Evolutionary conservation across 108 stramenopile genomes (phyloP).

Genomic region (Cyclotella cryptica): DNA sequence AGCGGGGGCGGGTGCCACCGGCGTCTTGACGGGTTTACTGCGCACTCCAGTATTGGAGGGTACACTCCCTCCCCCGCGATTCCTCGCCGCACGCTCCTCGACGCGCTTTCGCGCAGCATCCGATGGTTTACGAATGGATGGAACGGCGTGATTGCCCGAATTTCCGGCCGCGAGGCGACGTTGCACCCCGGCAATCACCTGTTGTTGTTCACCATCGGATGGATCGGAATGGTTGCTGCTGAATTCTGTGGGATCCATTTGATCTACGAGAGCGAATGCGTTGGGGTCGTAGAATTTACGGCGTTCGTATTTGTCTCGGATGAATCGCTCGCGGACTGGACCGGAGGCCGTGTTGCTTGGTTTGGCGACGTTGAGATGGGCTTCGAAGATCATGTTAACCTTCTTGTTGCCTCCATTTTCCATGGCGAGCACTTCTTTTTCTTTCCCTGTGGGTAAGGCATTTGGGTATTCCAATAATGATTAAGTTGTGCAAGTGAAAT

Average conservation of each 20-base stretch:
- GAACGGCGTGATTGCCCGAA: neutral
- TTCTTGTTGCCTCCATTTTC: constrained; percentile 92
- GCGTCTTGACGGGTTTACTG: constrained; percentile 40
- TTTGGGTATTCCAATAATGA: neutral
- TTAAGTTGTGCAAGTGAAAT: neutral
- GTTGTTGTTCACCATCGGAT: constrained; percentile 21
- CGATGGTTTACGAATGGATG: constrained; percentile 61
- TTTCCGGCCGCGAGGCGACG: constrained; percentile 31
- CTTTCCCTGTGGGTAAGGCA: constrained; percentile 66
- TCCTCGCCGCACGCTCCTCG: constrained; percentile 65
- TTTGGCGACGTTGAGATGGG: constrained; percentile 67
- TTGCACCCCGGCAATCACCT: constrained; percentile 42
- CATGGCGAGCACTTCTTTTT: constrained; percentile 90
- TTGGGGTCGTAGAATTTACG: constrained; percentile 84
- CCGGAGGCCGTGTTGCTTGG: constrained; percentile 76
- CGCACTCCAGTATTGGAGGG: constrained; percentile 25
- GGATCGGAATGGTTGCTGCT: constrained; percentile 9
- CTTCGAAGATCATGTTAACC: constrained; percentile 90
- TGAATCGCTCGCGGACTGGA: constrained; percentile 84
- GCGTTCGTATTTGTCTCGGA: constrained; percentile 94
- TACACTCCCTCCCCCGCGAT: constrained; percentile 38
- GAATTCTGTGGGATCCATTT: constrained; percentile 19
- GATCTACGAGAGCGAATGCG: constrained; percentile 50
- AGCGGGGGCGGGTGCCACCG: constrained; percentile 39
- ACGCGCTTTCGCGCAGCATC: constrained; percentile 78